Evolutionary conservation across 2,329 filamentous ascomycete species (phyloP).

Genomic region (Aspergillus udagawae): DNA sequence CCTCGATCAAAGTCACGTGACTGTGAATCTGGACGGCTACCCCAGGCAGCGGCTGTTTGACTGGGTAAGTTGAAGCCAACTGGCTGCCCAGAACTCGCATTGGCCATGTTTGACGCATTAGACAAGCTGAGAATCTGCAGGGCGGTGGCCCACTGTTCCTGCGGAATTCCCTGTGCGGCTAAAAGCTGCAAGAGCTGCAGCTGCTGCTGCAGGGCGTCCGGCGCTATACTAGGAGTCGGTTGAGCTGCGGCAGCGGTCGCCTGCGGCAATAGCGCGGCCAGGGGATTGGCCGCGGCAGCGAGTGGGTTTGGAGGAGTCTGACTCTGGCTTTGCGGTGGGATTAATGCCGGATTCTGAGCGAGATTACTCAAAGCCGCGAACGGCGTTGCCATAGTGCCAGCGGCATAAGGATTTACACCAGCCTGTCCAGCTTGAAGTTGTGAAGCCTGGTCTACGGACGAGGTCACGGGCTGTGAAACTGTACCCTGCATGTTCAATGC

Average conservation of each 20-base stretch:
- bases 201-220: constrained; percentile 61
- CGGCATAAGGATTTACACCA: constrained; percentile 55
- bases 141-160: constrained; percentile 69
- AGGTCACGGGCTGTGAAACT: constrained; percentile 35
- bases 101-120: constrained; percentile 31
- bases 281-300: constrained; percentile 35
- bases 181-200: constrained; percentile 71
- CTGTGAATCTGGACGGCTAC: constrained; percentile 34
- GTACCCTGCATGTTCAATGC: constrained; percentile 48
- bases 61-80: constrained; percentile 31
- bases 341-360: constrained; percentile 31
- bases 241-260: constrained; percentile 26
- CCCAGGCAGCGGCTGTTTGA: constrained; percentile 33
- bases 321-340: constrained; percentile 38
- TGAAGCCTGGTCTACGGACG: constrained; percentile 44
- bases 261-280: constrained; percentile 43
- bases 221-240: constrained; percentile 26
- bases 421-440: constrained; percentile 45
- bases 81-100: constrained; percentile 32
- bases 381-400: constrained; percentile 46
- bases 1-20: constrained; percentile 46
- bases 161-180: constrained; percentile 68
- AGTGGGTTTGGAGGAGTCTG: constrained; percentile 41
- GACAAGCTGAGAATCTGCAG: constrained; percentile 48
- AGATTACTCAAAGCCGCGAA: constrained; percentile 45